A percentile compares a stretch with the other conserved stretches of the same genome.
Evolutionary conservation across 2,329 filamentous ascomycete genomes (phyloP).

Genomic region (Samsoniella hepiali): DNA sequence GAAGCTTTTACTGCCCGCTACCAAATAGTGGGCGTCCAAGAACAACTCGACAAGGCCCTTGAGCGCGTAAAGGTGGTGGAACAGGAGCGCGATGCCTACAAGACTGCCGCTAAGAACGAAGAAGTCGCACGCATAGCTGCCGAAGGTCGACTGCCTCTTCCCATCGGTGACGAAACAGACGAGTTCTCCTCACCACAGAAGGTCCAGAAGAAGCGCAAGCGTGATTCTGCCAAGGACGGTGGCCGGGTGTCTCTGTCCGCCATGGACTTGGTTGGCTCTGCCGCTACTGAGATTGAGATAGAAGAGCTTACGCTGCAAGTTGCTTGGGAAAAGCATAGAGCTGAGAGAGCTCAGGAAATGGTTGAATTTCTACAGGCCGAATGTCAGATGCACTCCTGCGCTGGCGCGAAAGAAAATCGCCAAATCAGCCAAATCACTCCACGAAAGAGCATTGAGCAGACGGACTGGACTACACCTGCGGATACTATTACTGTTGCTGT

Average conservation of each 20-base stretch:
- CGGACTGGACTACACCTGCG: slow-evolving; percentile 11
- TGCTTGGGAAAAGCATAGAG: slow-evolving; percentile 59
- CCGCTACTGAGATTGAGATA: slow-evolving; percentile 55
- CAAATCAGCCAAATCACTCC: not conserved
- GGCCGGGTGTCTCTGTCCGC: slow-evolving; percentile 46
- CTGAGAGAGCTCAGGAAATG: slow-evolving; percentile 67
- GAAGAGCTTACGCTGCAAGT: slow-evolving; percentile 52
- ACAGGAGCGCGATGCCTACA: slow-evolving; percentile 71
- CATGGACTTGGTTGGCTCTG: slow-evolving; percentile 52
- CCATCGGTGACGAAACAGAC: slow-evolving; percentile 48
- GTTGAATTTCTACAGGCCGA: slow-evolving; percentile 75
- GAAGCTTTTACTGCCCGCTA: slow-evolving; percentile 67
- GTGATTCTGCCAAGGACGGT: slow-evolving; percentile 35
- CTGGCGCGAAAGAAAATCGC: slow-evolving; percentile 46
- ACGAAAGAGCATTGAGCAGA: not conserved
- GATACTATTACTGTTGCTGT: not conserved
- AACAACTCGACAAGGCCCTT: slow-evolving; percentile 62
- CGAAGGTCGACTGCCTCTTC: slow-evolving; percentile 66
- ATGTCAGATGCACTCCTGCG: slow-evolving; percentile 65
- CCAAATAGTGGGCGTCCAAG: slow-evolving; percentile 60
- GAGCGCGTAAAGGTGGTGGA: slow-evolving; percentile 64
- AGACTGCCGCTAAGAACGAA: slow-evolving; percentile 68
- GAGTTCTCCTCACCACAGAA: slow-evolving; percentile 63
- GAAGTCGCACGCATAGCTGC: slow-evolving; percentile 70
- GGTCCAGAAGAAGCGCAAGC: slow-evolving; percentile 26